Conservation (phyloP, 441 rosid genomes). For the Populus hybrid region DNA sequence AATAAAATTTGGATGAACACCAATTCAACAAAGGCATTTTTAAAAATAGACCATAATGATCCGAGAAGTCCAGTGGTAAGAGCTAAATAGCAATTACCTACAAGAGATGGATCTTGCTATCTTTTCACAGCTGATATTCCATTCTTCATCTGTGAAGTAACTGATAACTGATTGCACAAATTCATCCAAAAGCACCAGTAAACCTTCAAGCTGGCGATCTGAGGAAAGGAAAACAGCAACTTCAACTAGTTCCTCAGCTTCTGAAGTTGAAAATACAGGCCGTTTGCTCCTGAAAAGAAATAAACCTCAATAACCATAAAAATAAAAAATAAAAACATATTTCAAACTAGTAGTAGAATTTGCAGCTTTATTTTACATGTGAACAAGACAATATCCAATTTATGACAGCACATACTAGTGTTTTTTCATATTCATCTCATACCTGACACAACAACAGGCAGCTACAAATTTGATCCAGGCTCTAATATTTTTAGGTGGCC, state of each 20-base stretch:
- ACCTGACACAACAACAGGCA: constrained; percentile 66
- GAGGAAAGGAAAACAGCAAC: constrained; percentile 43
- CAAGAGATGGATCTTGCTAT: constrained; percentile 63
- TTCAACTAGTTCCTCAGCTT: constrained; percentile 58
- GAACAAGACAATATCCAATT: constrained; percentile 2
- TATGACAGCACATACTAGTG: background rate
- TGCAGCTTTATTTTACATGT: constrained; percentile 12
- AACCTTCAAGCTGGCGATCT: constrained; percentile 67
- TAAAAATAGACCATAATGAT: background rate
- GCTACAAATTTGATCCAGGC: constrained; percentile 60
- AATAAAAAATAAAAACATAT: constrained; percentile 2
- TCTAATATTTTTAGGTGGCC: constrained; percentile 66
- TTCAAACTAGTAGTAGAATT: background rate
- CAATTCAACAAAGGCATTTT: background rate
- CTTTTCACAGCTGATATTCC: constrained; percentile 57
- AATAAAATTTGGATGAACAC: background rate
- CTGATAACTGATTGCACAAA: constrained; percentile 47
- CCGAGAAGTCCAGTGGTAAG: background rate
- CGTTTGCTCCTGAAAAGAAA: constrained; percentile 46
- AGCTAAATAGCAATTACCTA: constrained; percentile 39
- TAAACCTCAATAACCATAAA: constrained; percentile 2
- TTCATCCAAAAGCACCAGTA: constrained; percentile 45
- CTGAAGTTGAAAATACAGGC: constrained; percentile 41
- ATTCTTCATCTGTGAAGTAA: constrained; percentile 65
- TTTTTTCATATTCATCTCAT: constrained; percentile 16